These are phyloP conservation scores for Penicillium soppii DNA, from an alignment of 495 filamentous ascomycete species.

Conservation along the genomic window DNA sequence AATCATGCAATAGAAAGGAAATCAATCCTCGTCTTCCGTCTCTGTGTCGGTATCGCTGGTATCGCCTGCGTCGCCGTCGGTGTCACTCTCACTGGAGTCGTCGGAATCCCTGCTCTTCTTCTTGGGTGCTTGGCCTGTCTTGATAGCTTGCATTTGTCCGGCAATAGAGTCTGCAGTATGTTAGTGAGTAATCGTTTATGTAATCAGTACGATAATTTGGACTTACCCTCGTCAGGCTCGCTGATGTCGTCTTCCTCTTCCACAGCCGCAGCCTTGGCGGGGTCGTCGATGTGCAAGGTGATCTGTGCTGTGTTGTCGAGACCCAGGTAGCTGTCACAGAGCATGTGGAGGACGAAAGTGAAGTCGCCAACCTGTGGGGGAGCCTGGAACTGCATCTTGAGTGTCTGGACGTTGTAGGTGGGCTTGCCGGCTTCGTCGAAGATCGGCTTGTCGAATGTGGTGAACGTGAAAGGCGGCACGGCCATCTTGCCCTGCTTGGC, in stretches of 20 bases:
- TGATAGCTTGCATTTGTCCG: slow-evolving; percentile 90
- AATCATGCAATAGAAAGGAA: slow-evolving; percentile 22
- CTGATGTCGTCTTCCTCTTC: slow-evolving; percentile 85
- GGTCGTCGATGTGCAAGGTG: slow-evolving; percentile 84
- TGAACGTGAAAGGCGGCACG: slow-evolving; percentile 90
- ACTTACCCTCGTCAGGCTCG: slow-evolving; percentile 94
- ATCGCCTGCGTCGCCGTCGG: slow-evolving; percentile 76
- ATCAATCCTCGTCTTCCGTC: slow-evolving; percentile 62
- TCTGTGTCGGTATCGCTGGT: slow-evolving; percentile 80
- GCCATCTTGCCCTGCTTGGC: slow-evolving; percentile 91
- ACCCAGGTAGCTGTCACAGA: slow-evolving; percentile 93
- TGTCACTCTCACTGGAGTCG: slow-evolving; percentile 78
- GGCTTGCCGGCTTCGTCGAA: slow-evolving; percentile 71
- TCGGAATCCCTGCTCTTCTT: slow-evolving; percentile 59
- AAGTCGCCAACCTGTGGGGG: slow-evolving; percentile 91
- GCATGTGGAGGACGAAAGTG: slow-evolving; percentile 84
- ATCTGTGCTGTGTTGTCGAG: slow-evolving; percentile 89
- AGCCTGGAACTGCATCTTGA: slow-evolving; percentile 97
- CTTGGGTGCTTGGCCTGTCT: slow-evolving; percentile 60
- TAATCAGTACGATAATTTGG: slow-evolving; percentile 1
- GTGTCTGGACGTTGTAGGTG: slow-evolving; percentile 88
- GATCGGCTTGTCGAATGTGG: slow-evolving; percentile 82
- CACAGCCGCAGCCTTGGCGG: slow-evolving; percentile 76
- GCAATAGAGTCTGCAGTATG: slow-evolving; percentile 78
- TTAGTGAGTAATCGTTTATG: slow-evolving; percentile 13